These are phyloP conservation scores for Neurospora hispaniola DNA, from an alignment of 495 filamentous ascomycete genomes.

Conservation along the genomic window DNA sequence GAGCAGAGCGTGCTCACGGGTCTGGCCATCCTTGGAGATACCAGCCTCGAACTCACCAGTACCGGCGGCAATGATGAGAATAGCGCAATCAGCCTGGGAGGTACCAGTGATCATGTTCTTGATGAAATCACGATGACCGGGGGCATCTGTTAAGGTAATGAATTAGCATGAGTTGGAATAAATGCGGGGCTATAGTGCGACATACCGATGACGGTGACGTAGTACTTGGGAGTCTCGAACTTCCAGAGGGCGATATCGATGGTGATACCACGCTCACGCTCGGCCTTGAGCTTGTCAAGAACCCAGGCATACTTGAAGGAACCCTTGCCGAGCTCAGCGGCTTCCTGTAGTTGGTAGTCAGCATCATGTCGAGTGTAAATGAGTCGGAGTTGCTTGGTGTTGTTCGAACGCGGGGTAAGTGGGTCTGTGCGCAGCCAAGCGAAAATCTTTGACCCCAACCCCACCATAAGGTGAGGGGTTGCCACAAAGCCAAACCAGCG, in stretches of 20 bases:
- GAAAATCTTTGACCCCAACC: conserved; percentile 24
- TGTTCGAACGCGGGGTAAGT: conserved; percentile 7
- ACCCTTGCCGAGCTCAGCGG: conserved; percentile 98
- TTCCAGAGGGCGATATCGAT: conserved; percentile 99
- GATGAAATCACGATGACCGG: conserved; percentile 99
- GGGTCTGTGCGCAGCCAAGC: conserved; percentile 20
- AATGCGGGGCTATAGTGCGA: conserved; percentile 5
- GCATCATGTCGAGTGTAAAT: conserved; percentile 4
- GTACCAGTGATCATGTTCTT: conserved; percentile 99
- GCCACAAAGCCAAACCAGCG: conserved; percentile 15
- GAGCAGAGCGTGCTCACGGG: conserved; percentile 99
- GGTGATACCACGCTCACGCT: conserved; percentile 99
- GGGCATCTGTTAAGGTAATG: conserved; percentile 57
- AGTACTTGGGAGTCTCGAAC: conserved; percentile 98
- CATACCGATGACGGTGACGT: conserved; percentile 97
- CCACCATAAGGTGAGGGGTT: conserved; percentile 16
- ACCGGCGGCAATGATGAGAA: conserved; percentile 99
- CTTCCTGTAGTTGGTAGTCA: conserved; percentile 57
- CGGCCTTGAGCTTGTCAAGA: conserved; percentile 99
- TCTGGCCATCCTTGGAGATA: conserved; percentile 99
- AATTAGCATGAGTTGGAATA: conserved; percentile 1
- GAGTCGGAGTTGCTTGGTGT: neutral
- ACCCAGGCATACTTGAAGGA: conserved; percentile 99
- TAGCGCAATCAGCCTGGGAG: conserved; percentile 97
- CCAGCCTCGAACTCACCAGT: conserved; percentile 99